Base-by-base conservation (phyloP, 1,284 basidiomycete genomes). In the Gomphus bonarii region DNA sequence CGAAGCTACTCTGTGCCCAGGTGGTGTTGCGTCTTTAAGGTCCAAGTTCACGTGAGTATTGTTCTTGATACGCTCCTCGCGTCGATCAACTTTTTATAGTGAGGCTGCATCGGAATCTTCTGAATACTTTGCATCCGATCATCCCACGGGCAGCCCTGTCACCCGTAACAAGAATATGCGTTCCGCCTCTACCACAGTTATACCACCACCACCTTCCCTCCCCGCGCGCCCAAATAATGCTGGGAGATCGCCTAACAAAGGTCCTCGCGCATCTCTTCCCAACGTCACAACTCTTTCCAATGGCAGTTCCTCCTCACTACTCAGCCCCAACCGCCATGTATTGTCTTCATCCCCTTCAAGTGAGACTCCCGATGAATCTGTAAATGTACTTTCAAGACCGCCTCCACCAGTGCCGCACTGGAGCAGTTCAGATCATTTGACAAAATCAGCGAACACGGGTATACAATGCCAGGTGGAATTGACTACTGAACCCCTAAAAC, bases 21-120 rank as follows among this genome's bases (percentile, higher is more conserved):
- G 65, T 0, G 69, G 65, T 31, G 74, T 81, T 0, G 68, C 78
- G 16, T 72, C 75, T 3, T 67, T 80, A 58, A 72, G 76, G 55
- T 74, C 66, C 60, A 76, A 70, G 66, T 78, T 77, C 56, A 69
- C 73, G 82, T 85, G 68, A 75, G 81, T 76, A 11, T 25, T 54
- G 40, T 33, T 16, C 35, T 54, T 31, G n/a, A 53, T 22, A 31
- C 36, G 14, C 54, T 43, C 30, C n/a, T 18, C 11, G 9, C n/a
- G 14, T 30, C 44, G 38, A 58, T 38, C 30, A 4, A 36, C 14
- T 25, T 12, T 35, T 35, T 35, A 11, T 40, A 56, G 54, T 22
- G 54, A 38, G 20, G 10, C n/a, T 44, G 28, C 22, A 33, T 44
- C 11, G 14, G 14, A 28, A 7, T 16, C 47, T n/a, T 9, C 51